Evolutionary conservation across 192 early-diverging fungal species (phyloP).

Genomic region (Physocladia obscura): DNA sequence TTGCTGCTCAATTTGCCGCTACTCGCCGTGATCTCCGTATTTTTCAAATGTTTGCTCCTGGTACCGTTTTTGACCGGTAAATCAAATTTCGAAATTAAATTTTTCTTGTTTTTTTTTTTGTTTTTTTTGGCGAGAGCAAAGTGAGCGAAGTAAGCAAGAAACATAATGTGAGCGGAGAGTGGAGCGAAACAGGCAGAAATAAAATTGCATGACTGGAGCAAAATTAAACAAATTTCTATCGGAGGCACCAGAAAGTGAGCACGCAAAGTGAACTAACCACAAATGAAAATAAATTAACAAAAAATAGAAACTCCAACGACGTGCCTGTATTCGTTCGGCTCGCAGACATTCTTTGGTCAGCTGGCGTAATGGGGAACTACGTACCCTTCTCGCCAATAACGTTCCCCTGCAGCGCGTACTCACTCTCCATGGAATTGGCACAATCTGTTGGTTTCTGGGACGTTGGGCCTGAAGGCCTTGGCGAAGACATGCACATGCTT

Average conservation of each 20-base stretch:
- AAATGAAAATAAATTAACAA: too few species aligned
- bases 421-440: slow-evolving; percentile 70
- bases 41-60: slow-evolving; percentile 36
- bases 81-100: too few species aligned
- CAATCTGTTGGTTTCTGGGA: slow-evolving; percentile 73
- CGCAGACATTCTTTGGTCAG: slow-evolving; percentile 73
- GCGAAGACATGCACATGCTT: slow-evolving; percentile 82
- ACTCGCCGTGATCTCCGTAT: slow-evolving; percentile 8
- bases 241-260: too few species aligned
- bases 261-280: too few species aligned
- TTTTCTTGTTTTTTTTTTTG: too few species aligned
- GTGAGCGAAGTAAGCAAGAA: too few species aligned
- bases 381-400: slow-evolving; percentile 59
- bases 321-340: slow-evolving; percentile 71
- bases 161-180: too few species aligned
- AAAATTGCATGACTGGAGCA: too few species aligned
- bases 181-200: too few species aligned
- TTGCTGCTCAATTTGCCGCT: slow-evolving; percentile 33
- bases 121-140: too few species aligned
- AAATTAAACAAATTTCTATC: too few species aligned
- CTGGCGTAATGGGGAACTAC: slow-evolving; percentile 71
- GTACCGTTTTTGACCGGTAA: slow-evolving; percentile 42
- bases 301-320: slow-evolving; percentile 62
- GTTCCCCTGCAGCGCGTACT: slow-evolving; percentile 75
- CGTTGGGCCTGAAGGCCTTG: slow-evolving; percentile 70